Percentiles rank a stretch among this genome's conserved stretches.
Conservation (phyloP, 2,329 filamentous ascomycete genomes). For the Aureobasidium leucospermi region DNA sequence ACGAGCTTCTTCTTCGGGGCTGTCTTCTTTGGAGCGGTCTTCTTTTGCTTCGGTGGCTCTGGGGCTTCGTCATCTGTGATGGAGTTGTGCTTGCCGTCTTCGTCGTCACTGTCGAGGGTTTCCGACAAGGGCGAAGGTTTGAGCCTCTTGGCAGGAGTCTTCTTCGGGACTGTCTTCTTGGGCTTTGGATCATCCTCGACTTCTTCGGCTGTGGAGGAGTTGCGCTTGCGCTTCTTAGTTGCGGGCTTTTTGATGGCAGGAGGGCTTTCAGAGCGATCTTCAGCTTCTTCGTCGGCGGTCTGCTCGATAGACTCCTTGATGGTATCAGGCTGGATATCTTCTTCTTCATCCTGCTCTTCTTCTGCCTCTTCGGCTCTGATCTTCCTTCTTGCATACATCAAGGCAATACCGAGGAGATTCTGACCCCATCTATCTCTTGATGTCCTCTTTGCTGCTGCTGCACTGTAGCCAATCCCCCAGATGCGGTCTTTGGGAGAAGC, state of each 20-base stretch:
- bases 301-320: neutral
- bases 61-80: neutral
- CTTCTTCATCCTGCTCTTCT: neutral
- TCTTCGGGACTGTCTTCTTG: neutral
- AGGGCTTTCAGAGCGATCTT: neutral
- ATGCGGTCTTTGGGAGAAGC: constrained; percentile 50
- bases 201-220: neutral
- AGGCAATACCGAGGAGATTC: constrained; percentile 57
- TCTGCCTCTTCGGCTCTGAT: constrained; percentile 36
- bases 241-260: neutral
- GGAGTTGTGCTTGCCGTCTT: neutral
- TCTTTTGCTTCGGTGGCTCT: neutral
- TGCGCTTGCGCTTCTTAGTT: neutral
- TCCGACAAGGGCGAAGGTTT: too few relatives aligned
- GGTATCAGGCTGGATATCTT: neutral
- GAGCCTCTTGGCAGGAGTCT: neutral
- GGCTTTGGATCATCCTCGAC: too few relatives aligned
- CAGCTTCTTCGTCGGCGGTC: neutral
- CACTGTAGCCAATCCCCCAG: constrained; percentile 59
- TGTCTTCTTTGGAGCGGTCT: neutral
- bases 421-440: constrained; percentile 51
- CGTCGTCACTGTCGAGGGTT: too few relatives aligned
- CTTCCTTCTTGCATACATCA: constrained; percentile 51
- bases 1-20: neutral
- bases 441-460: constrained; percentile 38